Evolutionary conservation across 345 rosid species (phyloP), one percentile per base, ranked within the genome.

Genomic region (Anastatica hierochuntica): DNA sequence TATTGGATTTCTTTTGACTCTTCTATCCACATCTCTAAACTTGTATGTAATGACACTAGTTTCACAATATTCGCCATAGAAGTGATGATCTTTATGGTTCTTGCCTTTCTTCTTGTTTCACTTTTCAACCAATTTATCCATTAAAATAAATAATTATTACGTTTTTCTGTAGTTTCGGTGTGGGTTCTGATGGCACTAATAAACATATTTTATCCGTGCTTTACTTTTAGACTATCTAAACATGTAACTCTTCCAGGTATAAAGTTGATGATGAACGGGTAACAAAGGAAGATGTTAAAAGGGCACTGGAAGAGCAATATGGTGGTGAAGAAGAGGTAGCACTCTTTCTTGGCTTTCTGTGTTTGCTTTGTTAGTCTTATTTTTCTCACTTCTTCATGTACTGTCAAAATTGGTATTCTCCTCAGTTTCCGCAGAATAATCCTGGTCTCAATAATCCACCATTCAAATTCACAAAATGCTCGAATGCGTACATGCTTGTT

Each of bases 321-420:
- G 98, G 98, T 40, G 98, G 98, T 52, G 98, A 92, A 70, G 98
- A 92, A 74, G 98, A 92, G 96, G 98, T 92, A 65, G 10, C 31
- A n/a, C 54, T 60, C 63, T 17, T 19, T 41, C 35, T 52, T 35
- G 54, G 38, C 53, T 69, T 56, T 44, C 11, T 18, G 14, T 40
- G 38, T 17, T 67, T 48, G 48, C 26, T 43, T 29, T 48, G 53
- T 48, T 10, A 21, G 33, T 42, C 31, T 48, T 40, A 21, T 10
- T 46, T 37, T 66, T 43, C 57, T 62, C 46, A 47, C 24, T 35
- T 33, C 10, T 13, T n/a, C n/a, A n/a, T 49, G 47, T 56, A 50
- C 53, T 53, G 15, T 17, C 9, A 66, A 52, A n/a, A 63, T 67
- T 46, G 9, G 24, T 56, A 15, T n/a, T 37, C 26, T 48, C 46